Evolutionary conservation across 768 basidiomycete species (phyloP), one percentile per base, ranked within the genome.

Genomic region (Mycena floridula): DNA sequence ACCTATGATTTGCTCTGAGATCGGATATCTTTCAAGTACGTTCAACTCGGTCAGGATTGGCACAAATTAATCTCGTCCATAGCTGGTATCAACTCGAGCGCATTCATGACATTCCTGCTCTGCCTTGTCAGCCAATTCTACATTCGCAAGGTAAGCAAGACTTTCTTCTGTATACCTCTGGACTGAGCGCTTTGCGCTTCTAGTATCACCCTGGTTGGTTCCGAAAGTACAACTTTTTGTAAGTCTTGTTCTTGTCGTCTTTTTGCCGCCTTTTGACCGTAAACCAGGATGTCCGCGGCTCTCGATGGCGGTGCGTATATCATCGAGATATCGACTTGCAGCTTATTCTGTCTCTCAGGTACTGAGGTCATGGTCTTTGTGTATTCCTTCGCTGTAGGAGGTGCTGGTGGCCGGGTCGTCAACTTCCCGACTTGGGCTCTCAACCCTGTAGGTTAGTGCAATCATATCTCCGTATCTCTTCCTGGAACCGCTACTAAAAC

Each of bases 351-450:
- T 12, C 35, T 21, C 18, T 15, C 21, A 46, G 45, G 46, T 16
- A 48, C 47, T n/a, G 47, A 64, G 54, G 65, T 70, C 47, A 72
- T 70, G 69, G 63, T 70, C 20, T 71, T 73, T 43, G 66, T 72
- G 0, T 70, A 59, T 46, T 69, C 67, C 1, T 73, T 71, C 32
- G 69, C 69, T 0, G 69, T 72, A 11, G 70, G 67, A 22, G 71
- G 70, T 1, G 70, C 68, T 3, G 68, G 69, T 32, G 70, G 70
- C 1, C 64, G 51, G 26, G 68, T 67, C 12, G 43, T 51, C 5
- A 51, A 58, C 13, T 60, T 70, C 49, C 69, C 69, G 2, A 56
- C 37, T 26, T 70, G 69, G 69, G 67, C 65, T n/a, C 42, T 51
- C 25, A 61, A 59, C 39, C 58, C 59, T 0, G 24, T 16, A 7